Base-by-base conservation (phyloP, 83 land plant species). In the Picea mariana region DNA sequence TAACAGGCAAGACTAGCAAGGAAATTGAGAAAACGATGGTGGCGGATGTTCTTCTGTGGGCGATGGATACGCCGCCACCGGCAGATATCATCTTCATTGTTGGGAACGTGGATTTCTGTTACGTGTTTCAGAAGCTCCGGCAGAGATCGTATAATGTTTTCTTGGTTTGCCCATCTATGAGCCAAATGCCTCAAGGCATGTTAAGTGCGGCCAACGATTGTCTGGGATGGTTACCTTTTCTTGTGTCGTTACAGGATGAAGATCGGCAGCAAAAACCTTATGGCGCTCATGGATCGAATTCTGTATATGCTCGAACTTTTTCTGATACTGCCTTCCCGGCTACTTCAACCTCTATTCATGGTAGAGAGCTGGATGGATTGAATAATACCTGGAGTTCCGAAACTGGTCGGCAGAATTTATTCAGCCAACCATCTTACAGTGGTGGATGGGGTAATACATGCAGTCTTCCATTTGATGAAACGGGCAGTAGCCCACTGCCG, bases 11-110 rank as follows among this genome's bases (percentile, higher is more conserved):
- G 31, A 27, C 31, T 27, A 27, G 31, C 31, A 16, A 68, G 26
- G 73, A 68, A 68, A 34, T 68, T 31, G 73, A 68, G 73, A 68
- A 68, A 68, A 68, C 26, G 73, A 31, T 68, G 16, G 26, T 38
- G 42, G 73, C 42, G 9, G 73, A 68, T 26, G 13, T 68, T 38
- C 73, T 68, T 12, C 42, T 68, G 17, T 68, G 73, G 73, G 73
- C 42, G 31, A 34, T 68, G 40, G 73, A 34, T 68, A 40, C 34
- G 42, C 73, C 42, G 0, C 73, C 73, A 68, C 42, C 42, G 12
- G 42, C 3, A 26, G 18, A 31, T 68, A 68, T 68, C 17, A 68
- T 68, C 15, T 31, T 68, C 73, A 34, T 68, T 31, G 47, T 31
- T 15, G 73, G 73, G 42, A 31, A 31, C 34, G 42, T 68, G 73